Evolutionary conservation across 1,139 yeast species (phyloP).

Genomic region (Lodderomyces oxycetoniae): DNA sequence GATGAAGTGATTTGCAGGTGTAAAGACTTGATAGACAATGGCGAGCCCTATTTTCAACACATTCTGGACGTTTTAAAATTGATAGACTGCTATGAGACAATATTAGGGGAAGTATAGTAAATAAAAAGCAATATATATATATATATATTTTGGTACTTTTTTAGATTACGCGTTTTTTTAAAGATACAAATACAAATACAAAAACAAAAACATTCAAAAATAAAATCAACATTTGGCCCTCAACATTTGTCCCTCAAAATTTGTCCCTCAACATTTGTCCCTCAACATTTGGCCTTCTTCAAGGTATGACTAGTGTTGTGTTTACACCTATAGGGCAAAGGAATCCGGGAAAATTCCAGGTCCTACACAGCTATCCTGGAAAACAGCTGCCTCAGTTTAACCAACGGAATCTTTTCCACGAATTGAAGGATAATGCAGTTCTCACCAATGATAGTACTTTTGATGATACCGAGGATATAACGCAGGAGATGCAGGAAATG

Average conservation of each 20-base stretch:
- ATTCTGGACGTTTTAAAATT: slow-evolving; percentile 41
- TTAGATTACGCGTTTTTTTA: neutral
- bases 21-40: slow-evolving; percentile 26
- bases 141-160: neutral
- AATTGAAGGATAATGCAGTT: slow-evolving; percentile 9
- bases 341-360: slow-evolving; percentile 10
- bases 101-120: slow-evolving; percentile 3
- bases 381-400: slow-evolving; percentile 5
- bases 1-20: slow-evolving; percentile 13
- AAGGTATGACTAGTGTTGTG: slow-evolving; percentile 7
- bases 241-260: no score
- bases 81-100: slow-evolving; percentile 33
- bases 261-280: no score
- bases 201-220: no score
- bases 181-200: neutral
- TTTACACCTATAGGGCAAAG: slow-evolving; percentile 14
- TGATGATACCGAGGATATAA: slow-evolving; percentile 8
- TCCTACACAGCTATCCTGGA: slow-evolving; percentile 12
- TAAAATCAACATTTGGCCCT: no score
- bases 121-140: no score
- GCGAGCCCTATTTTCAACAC: slow-evolving; percentile 34
- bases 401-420: slow-evolving; percentile 10
- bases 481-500: neutral
- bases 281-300: no score
- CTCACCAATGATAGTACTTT: slow-evolving; percentile 8